Evolutionary conservation across 768 basidiomycete genomes (phyloP).

Genomic region (Kwoniella bestiolae): DNA sequence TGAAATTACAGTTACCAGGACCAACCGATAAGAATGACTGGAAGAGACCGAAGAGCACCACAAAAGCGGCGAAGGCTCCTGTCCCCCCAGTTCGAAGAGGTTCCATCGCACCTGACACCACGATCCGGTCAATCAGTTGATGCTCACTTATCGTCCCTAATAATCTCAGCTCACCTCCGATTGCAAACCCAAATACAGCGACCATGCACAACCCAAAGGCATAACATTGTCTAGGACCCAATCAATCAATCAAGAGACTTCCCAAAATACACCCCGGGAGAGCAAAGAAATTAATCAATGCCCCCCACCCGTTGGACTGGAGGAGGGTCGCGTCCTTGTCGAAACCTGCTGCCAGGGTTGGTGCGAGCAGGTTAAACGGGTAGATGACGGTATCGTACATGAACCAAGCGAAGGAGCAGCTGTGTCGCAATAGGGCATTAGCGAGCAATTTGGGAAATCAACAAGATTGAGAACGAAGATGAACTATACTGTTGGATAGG

Average conservation of each 20-base stretch:
- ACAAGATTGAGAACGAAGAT: too few relatives aligned
- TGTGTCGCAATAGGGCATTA: too few relatives aligned
- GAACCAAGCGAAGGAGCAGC: constrained; percentile 13
- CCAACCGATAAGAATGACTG: constrained; percentile 13
- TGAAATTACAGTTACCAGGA: constrained; percentile 10
- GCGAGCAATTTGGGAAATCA: too few relatives aligned
- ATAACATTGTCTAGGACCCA: constrained; percentile 10
- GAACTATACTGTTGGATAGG: too few relatives aligned
- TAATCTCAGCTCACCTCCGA: constrained; percentile 4
- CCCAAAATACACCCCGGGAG: constrained; percentile 11
- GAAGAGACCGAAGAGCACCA: constrained; percentile 5
- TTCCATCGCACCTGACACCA: constrained; percentile 5
- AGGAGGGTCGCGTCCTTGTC: background rate
- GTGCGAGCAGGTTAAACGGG: constrained; percentile 13
- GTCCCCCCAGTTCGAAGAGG: constrained; percentile 9
- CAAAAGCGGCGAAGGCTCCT: constrained; percentile 11
- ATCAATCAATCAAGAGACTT: constrained; percentile 11
- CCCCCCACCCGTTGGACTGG: constrained; percentile 2
- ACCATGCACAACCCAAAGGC: constrained; percentile 4
- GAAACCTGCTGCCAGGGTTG: constrained; percentile 8
- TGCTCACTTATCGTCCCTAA: background rate
- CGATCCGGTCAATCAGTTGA: background rate
- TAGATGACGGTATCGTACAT: constrained; percentile 5
- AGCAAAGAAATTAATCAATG: constrained; percentile 5
- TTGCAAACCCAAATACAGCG: constrained; percentile 9